Conservation (phyloP, 352 stramenopile genomes). For the Phytophthora constricta region DNA sequence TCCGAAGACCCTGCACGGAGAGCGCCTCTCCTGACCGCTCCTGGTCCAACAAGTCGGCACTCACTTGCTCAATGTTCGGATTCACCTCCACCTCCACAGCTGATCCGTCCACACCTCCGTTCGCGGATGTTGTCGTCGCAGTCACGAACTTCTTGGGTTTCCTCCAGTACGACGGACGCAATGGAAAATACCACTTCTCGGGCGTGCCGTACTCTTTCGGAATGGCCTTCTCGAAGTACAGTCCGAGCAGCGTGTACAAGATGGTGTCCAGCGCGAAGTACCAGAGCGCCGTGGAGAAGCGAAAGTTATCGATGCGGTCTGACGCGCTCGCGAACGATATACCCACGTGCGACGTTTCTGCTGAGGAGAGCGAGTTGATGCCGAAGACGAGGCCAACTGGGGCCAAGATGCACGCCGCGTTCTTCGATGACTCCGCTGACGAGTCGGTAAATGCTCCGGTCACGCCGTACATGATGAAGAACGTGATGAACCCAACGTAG, state of each 20-base stretch:
- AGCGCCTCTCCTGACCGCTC: constrained; percentile 59
- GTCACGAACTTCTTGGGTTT: constrained; percentile 60
- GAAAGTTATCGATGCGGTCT: constrained; percentile 38
- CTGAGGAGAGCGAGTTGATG: constrained; percentile 55
- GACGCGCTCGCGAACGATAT: constrained; percentile 52
- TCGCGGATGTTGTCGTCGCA: constrained; percentile 61
- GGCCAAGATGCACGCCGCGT: constrained; percentile 56
- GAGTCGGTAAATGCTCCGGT: constrained; percentile 55
- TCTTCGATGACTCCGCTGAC: constrained; percentile 39
- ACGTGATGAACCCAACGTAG: constrained; percentile 42
- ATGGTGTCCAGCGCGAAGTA: constrained; percentile 85
- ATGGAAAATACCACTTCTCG: constrained; percentile 89
- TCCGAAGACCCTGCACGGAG: constrained; percentile 62
- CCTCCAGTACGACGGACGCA: constrained; percentile 79
- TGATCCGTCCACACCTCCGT: constrained; percentile 10
- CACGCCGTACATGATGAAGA: constrained; percentile 45
- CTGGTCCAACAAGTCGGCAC: constrained; percentile 49
- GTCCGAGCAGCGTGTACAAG: constrained; percentile 83
- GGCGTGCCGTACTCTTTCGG: constrained; percentile 70
- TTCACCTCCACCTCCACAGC: constrained; percentile 47
- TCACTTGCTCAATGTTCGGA: constrained; percentile 54
- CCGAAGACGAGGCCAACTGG: constrained; percentile 43
- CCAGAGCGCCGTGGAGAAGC: constrained; percentile 45
- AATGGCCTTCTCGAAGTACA: constrained; percentile 90
- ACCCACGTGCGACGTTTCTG: constrained; percentile 54